These are phyloP conservation scores for Vachellia pachyceras DNA, from an alignment of 306 rosid species.

Conservation along the genomic window DNA sequence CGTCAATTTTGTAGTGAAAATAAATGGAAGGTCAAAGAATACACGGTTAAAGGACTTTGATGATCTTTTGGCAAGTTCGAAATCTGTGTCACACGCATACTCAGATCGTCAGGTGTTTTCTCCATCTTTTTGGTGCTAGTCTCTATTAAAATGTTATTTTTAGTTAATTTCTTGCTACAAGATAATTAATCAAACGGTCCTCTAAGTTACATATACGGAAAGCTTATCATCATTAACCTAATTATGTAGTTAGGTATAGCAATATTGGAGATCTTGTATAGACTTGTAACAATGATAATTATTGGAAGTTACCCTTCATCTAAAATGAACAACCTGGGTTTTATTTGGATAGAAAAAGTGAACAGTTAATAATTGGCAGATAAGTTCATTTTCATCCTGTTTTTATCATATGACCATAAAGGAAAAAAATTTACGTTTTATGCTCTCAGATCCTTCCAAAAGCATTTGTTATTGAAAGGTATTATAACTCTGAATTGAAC, in stretches of 20 bases:
- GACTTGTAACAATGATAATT: neutral
- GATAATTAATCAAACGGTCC: slow-evolving; percentile 12
- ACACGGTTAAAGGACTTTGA: slow-evolving; percentile 35
- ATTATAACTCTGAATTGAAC: slow-evolving; percentile 6
- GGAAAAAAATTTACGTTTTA: neutral
- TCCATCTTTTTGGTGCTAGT: slow-evolving; percentile 12
- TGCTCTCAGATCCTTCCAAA: slow-evolving; percentile 16
- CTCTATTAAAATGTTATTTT: slow-evolving; percentile 13
- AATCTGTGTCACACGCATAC: neutral
- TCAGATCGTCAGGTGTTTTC: slow-evolving; percentile 1
- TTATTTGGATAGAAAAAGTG: neutral
- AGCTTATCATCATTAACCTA: slow-evolving; percentile 7
- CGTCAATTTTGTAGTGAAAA: slow-evolving; percentile 53
- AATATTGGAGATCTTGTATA: neutral
- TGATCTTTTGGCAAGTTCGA: slow-evolving; percentile 46
- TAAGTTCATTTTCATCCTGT: neutral
- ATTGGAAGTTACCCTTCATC: neutral
- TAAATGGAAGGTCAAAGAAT: slow-evolving; percentile 43
- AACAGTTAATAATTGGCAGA: slow-evolving; percentile 2
- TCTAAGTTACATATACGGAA: neutral
- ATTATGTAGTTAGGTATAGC: slow-evolving; percentile 11
- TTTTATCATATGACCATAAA: neutral
- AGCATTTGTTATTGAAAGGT: neutral
- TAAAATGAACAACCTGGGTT: neutral
- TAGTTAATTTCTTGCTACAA: neutral